These are phyloP conservation scores for Arachis hypogaea DNA, from an alignment of 306 rosid species.

Conservation along the genomic window DNA sequence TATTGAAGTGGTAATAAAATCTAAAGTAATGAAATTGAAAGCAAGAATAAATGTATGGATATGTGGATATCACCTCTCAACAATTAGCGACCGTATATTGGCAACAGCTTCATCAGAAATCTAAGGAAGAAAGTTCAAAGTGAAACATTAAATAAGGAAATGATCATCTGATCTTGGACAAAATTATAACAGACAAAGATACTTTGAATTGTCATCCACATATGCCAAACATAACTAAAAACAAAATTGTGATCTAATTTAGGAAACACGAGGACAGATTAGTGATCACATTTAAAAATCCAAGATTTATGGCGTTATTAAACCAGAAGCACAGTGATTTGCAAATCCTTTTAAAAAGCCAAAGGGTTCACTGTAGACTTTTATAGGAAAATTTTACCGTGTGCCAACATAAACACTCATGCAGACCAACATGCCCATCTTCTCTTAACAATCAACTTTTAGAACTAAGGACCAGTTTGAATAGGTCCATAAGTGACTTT, in stretches of 20 bases:
- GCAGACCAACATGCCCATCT: slow-evolving; percentile 8
- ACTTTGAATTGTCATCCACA: slow-evolving; percentile 31
- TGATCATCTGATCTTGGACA: slow-evolving; percentile 12
- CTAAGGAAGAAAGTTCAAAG: slow-evolving; percentile 48
- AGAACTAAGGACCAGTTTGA: not conserved
- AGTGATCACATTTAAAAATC: slow-evolving; percentile 22
- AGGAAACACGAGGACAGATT: slow-evolving; percentile 8
- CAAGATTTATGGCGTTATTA: slow-evolving; percentile 19
- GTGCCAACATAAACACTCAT: not conserved
- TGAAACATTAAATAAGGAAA: slow-evolving; percentile 36
- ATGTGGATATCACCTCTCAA: slow-evolving; percentile 63
- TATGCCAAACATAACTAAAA: slow-evolving; percentile 7
- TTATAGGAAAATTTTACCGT: not conserved
- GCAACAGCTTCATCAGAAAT: slow-evolving; percentile 88
- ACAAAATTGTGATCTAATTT: slow-evolving; percentile 21
- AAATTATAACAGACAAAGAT: slow-evolving; percentile 26
- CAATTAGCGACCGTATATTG: slow-evolving; percentile 67
- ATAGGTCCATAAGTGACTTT: too few relatives aligned
- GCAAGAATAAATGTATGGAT: slow-evolving; percentile 30
- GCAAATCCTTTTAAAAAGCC: not conserved
- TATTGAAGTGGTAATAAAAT: slow-evolving; percentile 14
- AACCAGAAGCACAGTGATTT: not conserved
- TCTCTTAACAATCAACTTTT: not conserved
- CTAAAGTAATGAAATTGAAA: slow-evolving; percentile 22
- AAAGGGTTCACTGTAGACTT: slow-evolving; percentile 1